Evolutionary conservation across 2,329 filamentous ascomycete species (phyloP).

Genomic region (Bipolaris zeicola): DNA sequence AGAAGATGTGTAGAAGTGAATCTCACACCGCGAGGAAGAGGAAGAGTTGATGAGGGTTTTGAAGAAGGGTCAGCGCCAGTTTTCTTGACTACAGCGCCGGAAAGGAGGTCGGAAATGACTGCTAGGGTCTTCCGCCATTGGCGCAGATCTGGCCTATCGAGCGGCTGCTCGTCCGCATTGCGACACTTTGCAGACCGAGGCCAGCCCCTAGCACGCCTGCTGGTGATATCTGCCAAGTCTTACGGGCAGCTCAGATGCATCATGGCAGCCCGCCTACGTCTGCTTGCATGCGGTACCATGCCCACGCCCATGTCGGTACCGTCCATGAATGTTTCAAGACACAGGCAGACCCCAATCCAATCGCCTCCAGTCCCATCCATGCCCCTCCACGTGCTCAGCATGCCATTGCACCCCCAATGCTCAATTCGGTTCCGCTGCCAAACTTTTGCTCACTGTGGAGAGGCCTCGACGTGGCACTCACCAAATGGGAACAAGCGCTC

Average conservation of each 20-base stretch:
- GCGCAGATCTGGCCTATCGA: constrained; percentile 28
- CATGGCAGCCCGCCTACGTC: neutral
- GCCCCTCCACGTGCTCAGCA: neutral
- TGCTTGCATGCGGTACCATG: neutral
- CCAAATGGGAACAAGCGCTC: neutral
- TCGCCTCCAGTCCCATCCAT: neutral
- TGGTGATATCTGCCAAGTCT: constrained; percentile 10
- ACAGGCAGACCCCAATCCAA: neutral
- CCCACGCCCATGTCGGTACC: neutral
- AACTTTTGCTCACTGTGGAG: neutral
- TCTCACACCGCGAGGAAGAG: constrained; percentile 23
- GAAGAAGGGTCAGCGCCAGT: constrained; percentile 30
- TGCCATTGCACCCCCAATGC: neutral
- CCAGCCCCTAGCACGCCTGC: constrained; percentile 9
- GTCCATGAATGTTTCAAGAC: neutral
- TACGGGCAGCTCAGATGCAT: constrained; percentile 4
- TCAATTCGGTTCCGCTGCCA: neutral
- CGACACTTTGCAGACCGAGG: constrained; percentile 30
- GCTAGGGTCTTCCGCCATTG: constrained; percentile 34
- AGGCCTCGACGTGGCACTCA: neutral
- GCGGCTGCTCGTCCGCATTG: constrained; percentile 29
- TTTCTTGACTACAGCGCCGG: constrained; percentile 33
- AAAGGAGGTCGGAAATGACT: constrained; percentile 48
- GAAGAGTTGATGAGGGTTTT: constrained; percentile 24
- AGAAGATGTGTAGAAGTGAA: constrained; percentile 30